Percentiles rank a stretch among this genome's conserved stretches.
phyloP scores from a whole-genome alignment of 2,329 filamentous ascomycete species.

The Rutstroemia sp. region DNA sequence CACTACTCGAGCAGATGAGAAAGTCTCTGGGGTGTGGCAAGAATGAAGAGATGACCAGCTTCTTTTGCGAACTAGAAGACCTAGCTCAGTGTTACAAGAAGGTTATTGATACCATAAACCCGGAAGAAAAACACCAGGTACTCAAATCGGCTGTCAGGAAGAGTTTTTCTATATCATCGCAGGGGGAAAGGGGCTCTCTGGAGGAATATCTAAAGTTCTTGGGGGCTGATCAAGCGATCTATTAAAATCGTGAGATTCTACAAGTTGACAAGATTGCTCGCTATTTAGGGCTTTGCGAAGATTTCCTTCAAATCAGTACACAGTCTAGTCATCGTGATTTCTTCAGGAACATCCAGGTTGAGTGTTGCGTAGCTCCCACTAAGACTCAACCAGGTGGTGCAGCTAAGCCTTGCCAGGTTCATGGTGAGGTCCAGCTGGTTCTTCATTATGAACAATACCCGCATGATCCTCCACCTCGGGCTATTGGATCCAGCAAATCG shows the following conservation, averaged over 20 bases:
- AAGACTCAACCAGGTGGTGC: neutral
- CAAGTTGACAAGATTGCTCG: conserved; percentile 14
- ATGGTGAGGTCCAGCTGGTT: conserved; percentile 43
- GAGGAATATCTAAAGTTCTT: neutral
- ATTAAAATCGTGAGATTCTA: neutral
- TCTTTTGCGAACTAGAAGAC: no score
- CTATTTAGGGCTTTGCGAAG: conserved; percentile 9
- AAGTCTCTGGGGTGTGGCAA: no score
- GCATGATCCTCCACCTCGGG: neutral
- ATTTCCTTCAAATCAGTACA: conserved; percentile 10
- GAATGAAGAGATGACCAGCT: no score
- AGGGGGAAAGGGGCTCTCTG: neutral
- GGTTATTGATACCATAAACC: no score
- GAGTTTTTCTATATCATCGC: neutral
- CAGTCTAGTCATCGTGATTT: neutral
- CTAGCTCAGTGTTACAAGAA: no score
- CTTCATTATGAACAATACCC: conserved; percentile 8
- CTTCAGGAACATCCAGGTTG: conserved; percentile 5
- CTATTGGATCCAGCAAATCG: conserved; percentile 16
- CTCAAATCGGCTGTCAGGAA: no score
- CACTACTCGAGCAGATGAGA: no score
- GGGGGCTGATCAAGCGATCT: neutral
- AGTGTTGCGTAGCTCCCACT: neutral
- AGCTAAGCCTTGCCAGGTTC: conserved; percentile 28
- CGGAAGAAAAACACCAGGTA: no score